phyloP scores from a whole-genome alignment of 169 alveolate species.

The Plasmodium sp. region DNA sequence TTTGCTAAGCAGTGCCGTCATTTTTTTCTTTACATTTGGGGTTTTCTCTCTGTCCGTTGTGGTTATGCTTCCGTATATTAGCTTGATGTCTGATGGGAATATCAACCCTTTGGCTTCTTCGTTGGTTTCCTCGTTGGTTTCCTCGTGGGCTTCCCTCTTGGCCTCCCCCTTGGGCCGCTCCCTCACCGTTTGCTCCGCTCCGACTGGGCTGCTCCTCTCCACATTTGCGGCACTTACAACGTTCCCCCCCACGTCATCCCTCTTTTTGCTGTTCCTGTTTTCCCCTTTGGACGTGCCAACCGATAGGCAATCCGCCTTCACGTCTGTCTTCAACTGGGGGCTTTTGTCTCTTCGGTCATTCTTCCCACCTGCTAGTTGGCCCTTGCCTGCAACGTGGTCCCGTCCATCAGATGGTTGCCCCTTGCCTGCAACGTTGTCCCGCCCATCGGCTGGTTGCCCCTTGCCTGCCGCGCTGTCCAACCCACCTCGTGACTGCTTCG shows the following conservation, averaged over 20 bases:
- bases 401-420: too few relatives aligned
- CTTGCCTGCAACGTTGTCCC: too few relatives aligned
- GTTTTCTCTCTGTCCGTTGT: slow-evolving; percentile 8
- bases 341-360: background rate
- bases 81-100: slow-evolving; percentile 41
- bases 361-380: background rate
- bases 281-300: background rate
- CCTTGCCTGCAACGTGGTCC: too few relatives aligned
- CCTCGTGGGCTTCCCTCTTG: too few relatives aligned
- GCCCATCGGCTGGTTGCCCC: too few relatives aligned
- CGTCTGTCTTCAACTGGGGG: background rate
- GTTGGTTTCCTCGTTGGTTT: too few relatives aligned
- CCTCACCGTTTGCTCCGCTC: background rate
- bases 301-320: background rate
- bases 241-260: background rate
- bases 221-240: background rate
- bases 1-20: background rate
- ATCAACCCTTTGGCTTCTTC: background rate
- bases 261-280: background rate
- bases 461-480: background rate
- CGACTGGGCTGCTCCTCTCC: background rate
- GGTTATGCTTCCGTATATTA: slow-evolving; percentile 49
- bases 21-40: background rate
- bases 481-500: slow-evolving; percentile 8
- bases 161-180: too few relatives aligned